Evolutionary conservation across 2,329 filamentous ascomycete genomes (phyloP).

Genomic region (Fusarium solani-melongenae): DNA sequence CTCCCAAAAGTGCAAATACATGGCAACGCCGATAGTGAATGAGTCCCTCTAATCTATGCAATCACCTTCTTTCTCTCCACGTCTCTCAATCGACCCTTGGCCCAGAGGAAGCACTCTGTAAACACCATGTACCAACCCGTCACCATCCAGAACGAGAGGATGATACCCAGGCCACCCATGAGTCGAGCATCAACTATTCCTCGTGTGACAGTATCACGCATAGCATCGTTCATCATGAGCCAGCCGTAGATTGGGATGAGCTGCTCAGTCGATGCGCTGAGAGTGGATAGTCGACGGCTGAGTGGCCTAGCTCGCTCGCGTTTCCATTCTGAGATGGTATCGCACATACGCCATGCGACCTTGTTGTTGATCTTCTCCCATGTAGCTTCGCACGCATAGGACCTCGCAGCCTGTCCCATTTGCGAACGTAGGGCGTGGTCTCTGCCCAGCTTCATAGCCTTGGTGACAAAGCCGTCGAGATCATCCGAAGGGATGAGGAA

Average conservation of each 20-base stretch:
- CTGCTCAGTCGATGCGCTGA: slow-evolving; percentile 42
- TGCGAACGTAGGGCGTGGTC: slow-evolving; percentile 56
- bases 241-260: slow-evolving; percentile 57
- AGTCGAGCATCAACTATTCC: slow-evolving; percentile 57
- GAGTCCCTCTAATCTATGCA: slow-evolving; percentile 13
- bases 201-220: slow-evolving; percentile 50
- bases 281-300: slow-evolving; percentile 15
- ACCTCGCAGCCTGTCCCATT: slow-evolving; percentile 62
- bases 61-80: slow-evolving; percentile 40
- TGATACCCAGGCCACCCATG: slow-evolving; percentile 58
- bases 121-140: slow-evolving; percentile 62
- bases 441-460: slow-evolving; percentile 60
- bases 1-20: slow-evolving; percentile 1
- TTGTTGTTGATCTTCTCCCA: slow-evolving; percentile 80
- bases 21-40: slow-evolving; percentile 1
- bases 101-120: slow-evolving; percentile 57
- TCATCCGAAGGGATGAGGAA: slow-evolving; percentile 71
- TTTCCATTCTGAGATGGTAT: slow-evolving; percentile 61
- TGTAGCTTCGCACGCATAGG: slow-evolving; percentile 70
- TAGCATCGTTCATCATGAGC: slow-evolving; percentile 54
- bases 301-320: slow-evolving; percentile 41
- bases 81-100: slow-evolving; percentile 47
- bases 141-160: slow-evolving; percentile 60
- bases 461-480: slow-evolving; percentile 66
- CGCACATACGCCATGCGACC: slow-evolving; percentile 72